Evolutionary conservation across 1,139 yeast genomes (phyloP), one percentile per base, ranked within the genome.

Genomic region (Pichia sp.): DNA sequence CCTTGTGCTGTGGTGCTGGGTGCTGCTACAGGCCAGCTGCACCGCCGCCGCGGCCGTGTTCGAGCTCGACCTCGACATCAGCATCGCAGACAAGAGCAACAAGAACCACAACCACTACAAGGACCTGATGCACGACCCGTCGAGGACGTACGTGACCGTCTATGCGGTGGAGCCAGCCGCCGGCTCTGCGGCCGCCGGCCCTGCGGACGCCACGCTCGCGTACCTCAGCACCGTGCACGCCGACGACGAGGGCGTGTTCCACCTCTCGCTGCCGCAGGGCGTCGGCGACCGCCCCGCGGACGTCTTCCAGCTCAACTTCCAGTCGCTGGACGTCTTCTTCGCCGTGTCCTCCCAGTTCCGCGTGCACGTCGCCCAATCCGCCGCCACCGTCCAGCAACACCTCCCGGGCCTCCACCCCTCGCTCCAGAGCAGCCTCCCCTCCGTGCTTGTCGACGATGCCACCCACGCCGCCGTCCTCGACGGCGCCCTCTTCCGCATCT

Each of bases 121-220:
- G n/a, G 45, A 40, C 13, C 26, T 48, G 8, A 15, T 15, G n/a
- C 45, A 38, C 16, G 63, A 61, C 44, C 62, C 63, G 8, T 53
- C 63, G 5, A 46, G 62, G 16, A 42, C 57, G 16, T 41, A 44
- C 5, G 42, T 61, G 2, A 23, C 52, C 10, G 13, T 49, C n/a
- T 48, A 48, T 23, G 26, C 26, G 26, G 26, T 23, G 26, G 26
- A 23, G 26, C 26, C 26, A 23, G 26, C 26, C 26, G 26, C 26
- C 26, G 26, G 26, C 26, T 23, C 26, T 23, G 26, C 26, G 26
- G 26, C 26, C 15, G 10, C 36, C 15, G 23, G 30, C 15, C 26
- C 26, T 23, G 11, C n/a, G 16, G n/a, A 15, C 41, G 16, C 13
- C 41, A 36, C 41, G 16, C 29, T 15, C 11, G 42, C 10, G 10